phyloP scores from a whole-genome alignment of 495 filamentous ascomycete species.

The Wilcoxina mikolae region DNA sequence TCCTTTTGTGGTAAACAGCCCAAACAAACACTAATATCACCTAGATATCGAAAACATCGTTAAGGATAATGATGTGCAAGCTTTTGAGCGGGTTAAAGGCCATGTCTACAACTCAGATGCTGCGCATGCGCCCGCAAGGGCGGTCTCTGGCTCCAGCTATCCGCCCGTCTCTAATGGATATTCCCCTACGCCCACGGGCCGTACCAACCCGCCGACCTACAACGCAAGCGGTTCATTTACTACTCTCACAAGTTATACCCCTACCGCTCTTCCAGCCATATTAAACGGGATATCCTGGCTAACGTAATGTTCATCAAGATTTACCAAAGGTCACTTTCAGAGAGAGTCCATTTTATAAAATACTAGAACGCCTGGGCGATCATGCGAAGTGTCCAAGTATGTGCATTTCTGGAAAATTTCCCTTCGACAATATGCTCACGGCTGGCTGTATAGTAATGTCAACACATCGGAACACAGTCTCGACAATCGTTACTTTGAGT shows the following conservation, averaged over 20 bases:
- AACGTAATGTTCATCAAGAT: neutral
- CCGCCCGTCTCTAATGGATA: neutral
- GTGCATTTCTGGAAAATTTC: conserved; percentile 21
- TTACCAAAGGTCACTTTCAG: conserved; percentile 43
- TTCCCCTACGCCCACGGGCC: neutral
- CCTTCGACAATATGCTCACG: neutral
- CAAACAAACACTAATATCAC: conserved; percentile 11
- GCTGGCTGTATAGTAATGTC: conserved; percentile 36
- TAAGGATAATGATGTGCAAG: conserved; percentile 27
- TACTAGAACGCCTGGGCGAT: conserved; percentile 45
- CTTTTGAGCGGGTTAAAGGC: conserved; percentile 29
- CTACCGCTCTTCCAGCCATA: too few relatives aligned
- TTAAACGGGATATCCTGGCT: neutral
- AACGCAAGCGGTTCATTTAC: neutral
- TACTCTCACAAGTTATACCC: too few relatives aligned
- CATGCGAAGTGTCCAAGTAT: conserved; percentile 53
- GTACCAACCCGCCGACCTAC: neutral
- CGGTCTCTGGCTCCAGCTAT: neutral
- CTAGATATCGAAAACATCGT: conserved; percentile 27
- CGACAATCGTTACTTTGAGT: conserved; percentile 38
- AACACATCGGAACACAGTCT: conserved; percentile 45
- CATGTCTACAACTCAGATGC: conserved; percentile 28
- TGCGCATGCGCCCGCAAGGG: neutral
- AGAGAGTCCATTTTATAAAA: conserved; percentile 60
- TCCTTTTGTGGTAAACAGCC: neutral